A percentile compares a stretch with the other conserved stretches of the same genome.
These are phyloP conservation scores for Zarea fungicola DNA, from an alignment of 2,329 filamentous ascomycete species.

Conservation along the genomic window DNA sequence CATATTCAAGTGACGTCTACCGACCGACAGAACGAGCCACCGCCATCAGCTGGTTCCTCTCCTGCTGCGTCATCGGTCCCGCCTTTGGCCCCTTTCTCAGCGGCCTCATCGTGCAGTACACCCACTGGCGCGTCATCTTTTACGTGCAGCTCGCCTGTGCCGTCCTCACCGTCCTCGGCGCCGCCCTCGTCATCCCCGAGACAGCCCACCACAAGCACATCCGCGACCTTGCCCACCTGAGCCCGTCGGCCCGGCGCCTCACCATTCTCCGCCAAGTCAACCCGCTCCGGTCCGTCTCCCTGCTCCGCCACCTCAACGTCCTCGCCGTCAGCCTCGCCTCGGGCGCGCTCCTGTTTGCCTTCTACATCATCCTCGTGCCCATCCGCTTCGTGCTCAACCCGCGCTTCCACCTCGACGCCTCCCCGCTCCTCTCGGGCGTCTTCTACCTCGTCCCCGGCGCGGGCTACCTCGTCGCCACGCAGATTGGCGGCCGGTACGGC, in stretches of 20 bases:
- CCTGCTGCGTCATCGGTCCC: slow-evolving; percentile 66
- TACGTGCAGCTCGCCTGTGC: slow-evolving; percentile 70
- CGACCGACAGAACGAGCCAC: slow-evolving; percentile 64
- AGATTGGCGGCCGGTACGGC: slow-evolving; percentile 67
- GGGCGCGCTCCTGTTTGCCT: slow-evolving; percentile 67
- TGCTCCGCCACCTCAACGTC: slow-evolving; percentile 66
- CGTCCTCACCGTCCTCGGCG: slow-evolving; percentile 51
- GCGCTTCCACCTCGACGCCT: slow-evolving; percentile 61
- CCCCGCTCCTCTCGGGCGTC: slow-evolving; percentile 61
- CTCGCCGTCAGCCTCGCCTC: slow-evolving; percentile 54
- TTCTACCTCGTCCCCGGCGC: slow-evolving; percentile 71
- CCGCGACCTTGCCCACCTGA: slow-evolving; percentile 56
- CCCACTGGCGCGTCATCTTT: slow-evolving; percentile 69
- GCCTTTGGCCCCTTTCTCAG: slow-evolving; percentile 66
- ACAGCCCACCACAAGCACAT: slow-evolving; percentile 63
- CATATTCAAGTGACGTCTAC: slow-evolving; percentile 49
- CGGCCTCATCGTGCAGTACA: slow-evolving; percentile 71
- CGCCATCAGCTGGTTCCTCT: slow-evolving; percentile 68
- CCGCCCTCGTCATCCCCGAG: slow-evolving; percentile 65
- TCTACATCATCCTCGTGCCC: slow-evolving; percentile 55
- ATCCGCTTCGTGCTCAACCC: slow-evolving; percentile 72
- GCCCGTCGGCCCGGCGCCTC: slow-evolving; percentile 30
- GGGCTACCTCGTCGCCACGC: slow-evolving; percentile 64
- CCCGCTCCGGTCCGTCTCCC: slow-evolving; percentile 55
- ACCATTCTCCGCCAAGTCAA: slow-evolving; percentile 61